Evolutionary conservation across 768 basidiomycete genomes (phyloP).

Genomic region (Kwoniella europaea): DNA sequence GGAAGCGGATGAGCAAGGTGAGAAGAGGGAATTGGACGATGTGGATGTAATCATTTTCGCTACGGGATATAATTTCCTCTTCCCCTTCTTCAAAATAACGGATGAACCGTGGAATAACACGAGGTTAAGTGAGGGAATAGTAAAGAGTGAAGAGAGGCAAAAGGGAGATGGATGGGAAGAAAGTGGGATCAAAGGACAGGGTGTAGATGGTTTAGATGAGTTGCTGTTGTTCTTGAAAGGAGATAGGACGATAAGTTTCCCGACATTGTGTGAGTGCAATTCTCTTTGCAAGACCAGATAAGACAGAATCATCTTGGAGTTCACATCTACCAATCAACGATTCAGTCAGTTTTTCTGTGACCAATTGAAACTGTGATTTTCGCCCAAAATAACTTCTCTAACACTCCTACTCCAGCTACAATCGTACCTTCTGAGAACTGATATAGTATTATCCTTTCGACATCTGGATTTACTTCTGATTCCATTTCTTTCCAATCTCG

Average conservation of each 20-base stretch:
- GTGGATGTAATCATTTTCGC: slow-evolving; percentile 59
- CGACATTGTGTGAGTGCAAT: slow-evolving; percentile 49
- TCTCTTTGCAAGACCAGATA: too few relatives aligned
- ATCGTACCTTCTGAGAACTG: too few relatives aligned
- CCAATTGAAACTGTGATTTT: too few relatives aligned
- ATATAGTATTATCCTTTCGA: background rate
- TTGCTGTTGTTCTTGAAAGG: slow-evolving; percentile 56
- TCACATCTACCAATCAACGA: too few relatives aligned
- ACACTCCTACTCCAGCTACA: too few relatives aligned
- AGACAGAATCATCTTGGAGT: too few relatives aligned
- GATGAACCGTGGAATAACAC: slow-evolving; percentile 52
- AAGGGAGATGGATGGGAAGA: slow-evolving; percentile 43
- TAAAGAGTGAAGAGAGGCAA: slow-evolving; percentile 33
- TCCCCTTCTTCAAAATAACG: slow-evolving; percentile 52
- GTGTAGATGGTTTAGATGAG: slow-evolving; percentile 56
- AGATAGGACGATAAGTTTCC: slow-evolving; percentile 56
- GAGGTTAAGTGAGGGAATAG: slow-evolving; percentile 28
- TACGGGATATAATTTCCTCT: slow-evolving; percentile 59
- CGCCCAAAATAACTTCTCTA: too few relatives aligned
- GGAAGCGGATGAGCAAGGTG: slow-evolving; percentile 28
- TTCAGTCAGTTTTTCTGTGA: too few relatives aligned
- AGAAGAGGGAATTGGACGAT: slow-evolving; percentile 24
- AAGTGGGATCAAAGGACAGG: slow-evolving; percentile 51
- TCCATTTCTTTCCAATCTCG: background rate
- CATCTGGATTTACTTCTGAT: background rate